Conservation (phyloP, 169 alveolate species). For the Eimeria nieschulzi region DNA sequence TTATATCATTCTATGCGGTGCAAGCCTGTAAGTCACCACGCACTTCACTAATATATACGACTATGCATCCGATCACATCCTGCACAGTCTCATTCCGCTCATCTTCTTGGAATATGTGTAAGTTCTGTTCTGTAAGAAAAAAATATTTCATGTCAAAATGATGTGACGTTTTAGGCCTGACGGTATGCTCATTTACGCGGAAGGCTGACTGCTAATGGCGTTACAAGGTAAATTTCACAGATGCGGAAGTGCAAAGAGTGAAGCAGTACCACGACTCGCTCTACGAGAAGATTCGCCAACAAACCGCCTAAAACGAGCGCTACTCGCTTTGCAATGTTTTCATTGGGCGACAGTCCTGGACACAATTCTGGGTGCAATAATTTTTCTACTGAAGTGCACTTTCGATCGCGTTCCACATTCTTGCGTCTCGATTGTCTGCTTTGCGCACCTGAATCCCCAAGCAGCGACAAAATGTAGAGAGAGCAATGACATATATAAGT, state of each 20-base stretch:
- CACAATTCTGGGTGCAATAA: background rate
- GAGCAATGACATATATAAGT: background rate
- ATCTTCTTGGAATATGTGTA: slow-evolving; percentile 79
- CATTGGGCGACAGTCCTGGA: background rate
- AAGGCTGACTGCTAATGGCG: too few relatives aligned
- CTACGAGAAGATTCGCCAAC: slow-evolving; percentile 67
- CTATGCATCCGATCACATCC: background rate
- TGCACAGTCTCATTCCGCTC: slow-evolving; percentile 83
- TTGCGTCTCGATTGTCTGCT: slow-evolving; percentile 30
- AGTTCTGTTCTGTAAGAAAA: slow-evolving; percentile 24
- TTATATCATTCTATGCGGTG: slow-evolving; percentile 89
- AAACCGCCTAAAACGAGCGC: slow-evolving; percentile 50
- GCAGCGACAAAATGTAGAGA: slow-evolving; percentile 5
- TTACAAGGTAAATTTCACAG: slow-evolving; percentile 15
- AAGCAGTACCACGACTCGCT: slow-evolving; percentile 61
- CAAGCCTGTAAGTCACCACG: slow-evolving; percentile 69
- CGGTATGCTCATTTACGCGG: slow-evolving; percentile 45
- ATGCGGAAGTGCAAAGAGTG: slow-evolving; percentile 66
- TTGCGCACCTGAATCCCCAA: slow-evolving; percentile 59
- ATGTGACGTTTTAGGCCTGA: slow-evolving; percentile 73
- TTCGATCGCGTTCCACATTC: slow-evolving; percentile 61
- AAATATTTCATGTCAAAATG: background rate
- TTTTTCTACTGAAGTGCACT: slow-evolving; percentile 48
- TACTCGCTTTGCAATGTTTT: slow-evolving; percentile 31
- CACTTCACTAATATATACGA: background rate